phyloP scores from a whole-genome alignment of 1,139 yeast genomes.

The Pneumocystis murina region DNA sequence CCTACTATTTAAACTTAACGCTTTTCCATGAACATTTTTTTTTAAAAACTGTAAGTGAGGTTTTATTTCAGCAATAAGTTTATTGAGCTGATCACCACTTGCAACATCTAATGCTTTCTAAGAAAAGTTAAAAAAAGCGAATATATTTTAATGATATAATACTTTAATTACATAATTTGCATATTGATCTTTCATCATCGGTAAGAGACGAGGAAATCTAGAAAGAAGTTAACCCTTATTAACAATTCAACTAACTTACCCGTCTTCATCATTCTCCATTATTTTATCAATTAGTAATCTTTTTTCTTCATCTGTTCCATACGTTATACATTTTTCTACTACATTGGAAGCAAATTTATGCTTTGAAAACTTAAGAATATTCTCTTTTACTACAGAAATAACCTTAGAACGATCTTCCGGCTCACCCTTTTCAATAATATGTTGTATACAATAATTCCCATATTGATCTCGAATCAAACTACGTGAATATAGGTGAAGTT shows the following conservation, averaged over 20 bases:
- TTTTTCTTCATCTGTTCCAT: constrained; percentile 52
- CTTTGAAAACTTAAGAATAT: constrained; percentile 68
- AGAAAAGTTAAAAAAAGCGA: neutral
- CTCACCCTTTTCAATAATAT: constrained; percentile 70
- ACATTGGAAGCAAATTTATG: constrained; percentile 98
- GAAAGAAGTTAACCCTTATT: constrained; percentile 10
- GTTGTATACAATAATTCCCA: constrained; percentile 95
- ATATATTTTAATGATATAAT: neutral
- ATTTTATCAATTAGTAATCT: constrained; percentile 47
- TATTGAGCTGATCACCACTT: constrained; percentile 40
- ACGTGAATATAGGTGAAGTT: constrained; percentile 57
- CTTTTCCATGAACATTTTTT: constrained; percentile 49
- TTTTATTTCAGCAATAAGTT: constrained; percentile 25
- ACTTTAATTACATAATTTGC: constrained; percentile 73
- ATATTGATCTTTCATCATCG: constrained; percentile 93
- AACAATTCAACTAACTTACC: constrained; percentile 2
- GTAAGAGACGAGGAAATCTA: constrained; percentile 13
- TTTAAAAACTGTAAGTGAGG: constrained; percentile 29
- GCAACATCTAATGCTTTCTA: constrained; percentile 84
- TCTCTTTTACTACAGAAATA: constrained; percentile 35
- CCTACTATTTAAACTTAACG: constrained; percentile 51
- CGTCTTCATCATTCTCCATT: constrained; percentile 22
- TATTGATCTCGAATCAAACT: constrained; percentile 87
- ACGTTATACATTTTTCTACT: constrained; percentile 80
- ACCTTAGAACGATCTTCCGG: constrained; percentile 37